These are phyloP conservation scores for Tylopilus vinaceipallidus DNA, from an alignment of 768 basidiomycete species.

Conservation along the genomic window DNA sequence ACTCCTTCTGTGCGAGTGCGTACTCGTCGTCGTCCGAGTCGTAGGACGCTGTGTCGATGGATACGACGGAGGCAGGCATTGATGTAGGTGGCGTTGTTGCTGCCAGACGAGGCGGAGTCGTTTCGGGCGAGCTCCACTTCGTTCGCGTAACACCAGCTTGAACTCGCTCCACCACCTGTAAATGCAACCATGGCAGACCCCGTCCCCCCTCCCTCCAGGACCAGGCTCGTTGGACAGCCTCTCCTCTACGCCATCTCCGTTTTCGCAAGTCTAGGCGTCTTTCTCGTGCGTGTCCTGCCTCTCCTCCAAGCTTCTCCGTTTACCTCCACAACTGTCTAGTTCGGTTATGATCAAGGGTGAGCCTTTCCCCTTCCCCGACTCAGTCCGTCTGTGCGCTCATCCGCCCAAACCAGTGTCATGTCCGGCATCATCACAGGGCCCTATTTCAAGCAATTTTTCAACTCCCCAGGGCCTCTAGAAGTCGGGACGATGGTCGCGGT, in stretches of 20 bases:
- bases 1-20: conserved; percentile 80
- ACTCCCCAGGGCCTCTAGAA: conserved; percentile 68
- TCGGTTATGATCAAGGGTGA: conserved; percentile 87
- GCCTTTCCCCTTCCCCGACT: conserved; percentile 5
- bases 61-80: conserved; percentile 64
- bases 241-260: conserved; percentile 77
- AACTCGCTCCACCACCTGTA: conserved; percentile 21
- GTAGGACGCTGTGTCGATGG: conserved; percentile 57
- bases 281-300: conserved; percentile 55
- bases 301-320: neutral
- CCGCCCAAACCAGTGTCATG: conserved; percentile 60
- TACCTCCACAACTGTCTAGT: conserved; percentile 38
- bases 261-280: conserved; percentile 83
- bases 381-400: conserved; percentile 3
- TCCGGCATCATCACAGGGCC: conserved; percentile 89
- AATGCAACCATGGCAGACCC: conserved; percentile 57
- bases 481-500: conserved; percentile 97
- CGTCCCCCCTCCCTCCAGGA: conserved; percentile 29
- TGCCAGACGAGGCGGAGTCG: neutral
- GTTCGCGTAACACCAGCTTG: neutral
- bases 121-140: conserved; percentile 19
- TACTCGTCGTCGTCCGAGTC: conserved; percentile 71
- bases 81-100: conserved; percentile 20
- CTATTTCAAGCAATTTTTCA: conserved; percentile 79
- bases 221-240: conserved; percentile 71